phyloP scores from a whole-genome alignment of 441 rosid species.

The Codiaeum variegatum region DNA sequence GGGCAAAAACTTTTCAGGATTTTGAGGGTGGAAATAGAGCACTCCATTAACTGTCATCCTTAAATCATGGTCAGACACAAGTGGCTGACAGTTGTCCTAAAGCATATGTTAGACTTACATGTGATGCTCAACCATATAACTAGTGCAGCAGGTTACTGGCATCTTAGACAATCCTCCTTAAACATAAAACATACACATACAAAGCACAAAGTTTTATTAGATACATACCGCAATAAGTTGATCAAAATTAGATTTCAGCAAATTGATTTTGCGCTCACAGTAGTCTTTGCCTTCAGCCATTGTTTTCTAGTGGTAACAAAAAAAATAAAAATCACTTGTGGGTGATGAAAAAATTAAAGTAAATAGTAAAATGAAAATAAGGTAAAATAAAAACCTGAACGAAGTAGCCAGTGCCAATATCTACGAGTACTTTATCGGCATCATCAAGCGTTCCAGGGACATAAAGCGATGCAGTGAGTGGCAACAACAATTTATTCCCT shows the following conservation, averaged over 20 bases:
- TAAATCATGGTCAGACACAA: no score
- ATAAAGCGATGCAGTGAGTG: conserved; percentile 88
- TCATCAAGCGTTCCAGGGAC: conserved; percentile 85
- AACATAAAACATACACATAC: neutral
- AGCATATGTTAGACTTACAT: no score
- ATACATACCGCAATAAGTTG: conserved; percentile 79
- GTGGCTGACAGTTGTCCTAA: no score
- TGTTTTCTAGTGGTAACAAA: conserved; percentile 53
- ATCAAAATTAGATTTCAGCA: conserved; percentile 86
- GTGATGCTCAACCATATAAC: no score
- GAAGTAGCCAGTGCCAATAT: conserved; percentile 95
- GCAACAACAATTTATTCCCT: conserved; percentile 85
- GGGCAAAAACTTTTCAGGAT: no score
- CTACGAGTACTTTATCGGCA: conserved; percentile 73
- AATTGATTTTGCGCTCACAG: conserved; percentile 83
- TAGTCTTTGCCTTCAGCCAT: conserved; percentile 87
- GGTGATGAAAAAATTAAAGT: neutral
- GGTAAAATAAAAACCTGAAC: conserved; percentile 50
- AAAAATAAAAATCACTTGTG: neutral
- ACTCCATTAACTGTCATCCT: no score
- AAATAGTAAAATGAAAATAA: neutral
- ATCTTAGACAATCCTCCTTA: no score
- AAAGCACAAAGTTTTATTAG: neutral
- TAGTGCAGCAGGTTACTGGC: no score
- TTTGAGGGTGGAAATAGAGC: no score